Evolutionary conservation across 2,329 filamentous ascomycete genomes (phyloP), one percentile per base, ranked within the genome.

Genomic region (Ascochyta koolunga): DNA sequence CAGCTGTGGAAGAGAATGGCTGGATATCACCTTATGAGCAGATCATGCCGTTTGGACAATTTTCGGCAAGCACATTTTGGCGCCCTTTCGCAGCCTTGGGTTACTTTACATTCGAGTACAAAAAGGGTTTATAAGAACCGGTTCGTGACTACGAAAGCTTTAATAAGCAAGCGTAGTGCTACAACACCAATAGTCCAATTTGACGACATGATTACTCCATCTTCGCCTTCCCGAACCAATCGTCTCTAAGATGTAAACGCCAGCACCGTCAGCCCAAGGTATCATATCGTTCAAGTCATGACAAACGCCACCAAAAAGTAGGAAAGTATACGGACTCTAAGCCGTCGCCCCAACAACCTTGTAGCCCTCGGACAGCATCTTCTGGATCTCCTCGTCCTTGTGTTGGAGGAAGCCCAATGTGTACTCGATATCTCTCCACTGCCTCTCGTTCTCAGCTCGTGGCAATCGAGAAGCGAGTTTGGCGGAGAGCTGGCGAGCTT

Each of bases 341-440:
- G 75, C 76, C 21, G 72, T 57, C 10, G 76, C 70, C 60, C 80
- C 78, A 7, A 82, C 77, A 52, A 80, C 72, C 65, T 79, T 81
- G 78, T 91, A 95, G 0, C 91, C 91, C 57, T 90, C 90, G 0
- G 83, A 78, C 16, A 96, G 82, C 54, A 88, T 72, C 79, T 92
- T 95, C 54, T 84, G 82, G 52, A 96, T 96, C 39, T 96, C 91
- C 69, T 96, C 91, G 66, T 93, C 93, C 80, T 95, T 96, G 74
- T 99, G 95, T 69, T 92, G 93, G 51, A 99, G 78, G 55, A 97
- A 77, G 2, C 91, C 91, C 55, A 99, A 78, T 3, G 93, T 93
- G 79, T 92, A 99, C 0, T 93, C 91, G 37, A 98, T 93, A 77
- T 99, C 95, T 71, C 93, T 96, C 95, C 95, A 99, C 73, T 98